phyloP scores from a whole-genome alignment of 2,329 filamentous ascomycete species.

The Aspergillus sp. region DNA sequence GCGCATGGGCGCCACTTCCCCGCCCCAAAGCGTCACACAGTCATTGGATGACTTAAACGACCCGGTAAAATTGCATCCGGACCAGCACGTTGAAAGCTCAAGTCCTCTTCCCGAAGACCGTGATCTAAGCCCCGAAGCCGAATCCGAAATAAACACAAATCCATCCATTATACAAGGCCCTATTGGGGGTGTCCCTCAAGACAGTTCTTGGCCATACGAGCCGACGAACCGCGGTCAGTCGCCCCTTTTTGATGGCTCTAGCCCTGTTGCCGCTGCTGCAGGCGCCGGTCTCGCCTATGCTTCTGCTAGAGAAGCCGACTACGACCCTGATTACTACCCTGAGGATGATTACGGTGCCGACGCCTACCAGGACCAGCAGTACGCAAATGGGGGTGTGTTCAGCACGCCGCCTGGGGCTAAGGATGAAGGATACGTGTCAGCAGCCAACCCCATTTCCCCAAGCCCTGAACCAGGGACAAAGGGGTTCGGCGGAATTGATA shows the following conservation, averaged over 20 bases:
- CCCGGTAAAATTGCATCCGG: slow-evolving; percentile 63
- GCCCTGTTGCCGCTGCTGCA: slow-evolving; percentile 47
- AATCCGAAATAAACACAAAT: slow-evolving; percentile 72
- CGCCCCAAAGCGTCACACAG: slow-evolving; percentile 54
- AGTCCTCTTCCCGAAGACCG: slow-evolving; percentile 14
- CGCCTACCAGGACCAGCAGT: slow-evolving; percentile 38
- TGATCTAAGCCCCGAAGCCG: slow-evolving; percentile 46
- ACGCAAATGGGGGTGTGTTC: slow-evolving; percentile 39
- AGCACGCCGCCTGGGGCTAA: slow-evolving; percentile 61
- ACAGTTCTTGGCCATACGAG: slow-evolving; percentile 56
- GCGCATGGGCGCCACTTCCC: slow-evolving; percentile 48
- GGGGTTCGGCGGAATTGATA: slow-evolving; percentile 54
- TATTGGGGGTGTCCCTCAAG: slow-evolving; percentile 56
- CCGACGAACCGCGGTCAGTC: slow-evolving; percentile 41
- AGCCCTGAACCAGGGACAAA: slow-evolving; percentile 48
- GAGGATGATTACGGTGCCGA: slow-evolving; percentile 37
- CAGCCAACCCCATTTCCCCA: slow-evolving; percentile 57
- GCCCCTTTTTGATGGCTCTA: slow-evolving; percentile 25
- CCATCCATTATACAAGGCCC: slow-evolving; percentile 79
- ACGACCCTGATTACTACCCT: slow-evolving; percentile 63
- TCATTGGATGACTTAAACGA: slow-evolving; percentile 46
- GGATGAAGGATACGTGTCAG: slow-evolving; percentile 93
- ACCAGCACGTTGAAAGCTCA: slow-evolving; percentile 74
- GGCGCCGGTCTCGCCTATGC: slow-evolving; percentile 56
- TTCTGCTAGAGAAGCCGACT: slow-evolving; percentile 55